Evolutionary conservation across 148 eudicot genomes (phyloP).

Genomic region (Rhododendron simsii): DNA sequence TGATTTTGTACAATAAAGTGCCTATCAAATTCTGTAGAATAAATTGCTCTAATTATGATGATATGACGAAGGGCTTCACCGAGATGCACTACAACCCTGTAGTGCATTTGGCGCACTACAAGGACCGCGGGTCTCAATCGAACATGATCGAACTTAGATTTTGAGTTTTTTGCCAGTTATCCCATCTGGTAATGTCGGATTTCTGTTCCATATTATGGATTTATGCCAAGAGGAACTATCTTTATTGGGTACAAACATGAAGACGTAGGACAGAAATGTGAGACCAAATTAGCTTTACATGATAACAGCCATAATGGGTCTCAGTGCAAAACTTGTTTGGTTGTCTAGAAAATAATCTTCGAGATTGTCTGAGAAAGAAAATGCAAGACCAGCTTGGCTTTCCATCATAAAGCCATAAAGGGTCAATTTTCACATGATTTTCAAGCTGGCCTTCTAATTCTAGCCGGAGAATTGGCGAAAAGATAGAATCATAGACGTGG

Average conservation of each 20-base stretch:
- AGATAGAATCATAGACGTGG: neutral
- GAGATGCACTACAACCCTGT: no score
- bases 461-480: neutral
- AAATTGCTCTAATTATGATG: no score
- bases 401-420: neutral
- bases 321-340: neutral
- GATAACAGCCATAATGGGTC: neutral
- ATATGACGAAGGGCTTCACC: no score
- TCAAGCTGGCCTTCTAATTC: neutral
- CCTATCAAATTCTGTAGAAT: no score
- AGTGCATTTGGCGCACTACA: no score
- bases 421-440: neutral
- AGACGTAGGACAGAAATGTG: neutral
- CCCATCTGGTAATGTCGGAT: conserved; percentile 3
- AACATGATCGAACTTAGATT: no score
- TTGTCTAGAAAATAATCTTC: neutral
- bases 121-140: no score
- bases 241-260: neutral
- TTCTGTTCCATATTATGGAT: neutral
- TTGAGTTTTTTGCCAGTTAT: neutral
- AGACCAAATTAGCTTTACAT: neutral
- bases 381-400: neutral
- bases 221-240: neutral
- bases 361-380: neutral
- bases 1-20: no score